Evolutionary conservation across 345 rosid genomes (phyloP), one percentile per base, ranked within the genome.

Genomic region (Clarkia xantiana): DNA sequence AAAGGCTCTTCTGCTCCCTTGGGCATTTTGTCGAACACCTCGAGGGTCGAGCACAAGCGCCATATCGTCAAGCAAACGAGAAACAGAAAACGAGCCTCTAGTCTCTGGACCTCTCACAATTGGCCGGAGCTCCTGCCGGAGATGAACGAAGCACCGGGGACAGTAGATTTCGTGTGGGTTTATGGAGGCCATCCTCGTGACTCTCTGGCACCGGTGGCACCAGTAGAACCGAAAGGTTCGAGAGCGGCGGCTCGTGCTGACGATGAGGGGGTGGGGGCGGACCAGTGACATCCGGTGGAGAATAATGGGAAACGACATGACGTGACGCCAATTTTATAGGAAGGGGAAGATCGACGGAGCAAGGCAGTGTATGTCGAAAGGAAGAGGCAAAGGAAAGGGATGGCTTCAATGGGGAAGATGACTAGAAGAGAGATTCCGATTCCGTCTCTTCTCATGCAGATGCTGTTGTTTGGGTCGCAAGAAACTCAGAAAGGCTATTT

Each of bases 201-300:
- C 53, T 4, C 83, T 66, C 38, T 54, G 76, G 61, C 95, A 88
- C 20, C 47, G 66, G 45, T 64, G 77, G 54, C 97, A 88, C 76
- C 86, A 71, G 54, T 73, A 78, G 74, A 62, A 76, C 60, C 70
- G 94, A 47, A 68, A 80, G 20, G 76, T 78, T 67, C 86, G 73
- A 62, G 65, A 75, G 63, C 94, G 66, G 64, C 73, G 55, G 53
- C 67, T 46, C 45, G 89, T 84, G 29, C 75, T 75, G 39, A 81
- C 86, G 0, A 55, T 25, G 2, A 80, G 59, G 10, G 76, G 76
- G 49, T 78, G 84, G 14, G 68, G 77, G 44, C 13, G 66, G 47
- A 54, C n/a, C 49, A 59, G 40, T 1, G 73, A 64, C 78, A 70
- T 76, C 0, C 14, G n/a, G 7, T 14, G 20, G 3, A 16, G 3